phyloP scores from a whole-genome alignment of 106 monocot species.

The Alisma plantagoaquatica region DNA sequence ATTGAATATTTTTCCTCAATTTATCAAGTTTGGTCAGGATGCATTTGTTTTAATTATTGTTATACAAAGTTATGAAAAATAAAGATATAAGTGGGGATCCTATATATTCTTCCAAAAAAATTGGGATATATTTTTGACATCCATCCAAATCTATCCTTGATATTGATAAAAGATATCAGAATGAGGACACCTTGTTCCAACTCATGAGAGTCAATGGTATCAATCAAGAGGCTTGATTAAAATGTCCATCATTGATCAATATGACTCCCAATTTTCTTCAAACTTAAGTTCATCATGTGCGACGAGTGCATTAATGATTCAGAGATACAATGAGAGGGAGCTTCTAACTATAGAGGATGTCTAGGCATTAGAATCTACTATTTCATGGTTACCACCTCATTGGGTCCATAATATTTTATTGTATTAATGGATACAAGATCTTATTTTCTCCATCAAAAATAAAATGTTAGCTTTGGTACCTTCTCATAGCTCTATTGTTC shows the following conservation, averaged over 20 bases:
- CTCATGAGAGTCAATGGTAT: conserved; percentile 17
- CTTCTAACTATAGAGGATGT: conserved; percentile 89
- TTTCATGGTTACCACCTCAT: conserved; percentile 58
- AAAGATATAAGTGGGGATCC: no score
- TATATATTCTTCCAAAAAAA: conserved; percentile 39
- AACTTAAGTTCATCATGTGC: conserved; percentile 78
- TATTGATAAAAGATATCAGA: conserved; percentile 24
- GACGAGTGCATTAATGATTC: conserved; percentile 71
- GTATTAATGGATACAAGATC: conserved; percentile 71
- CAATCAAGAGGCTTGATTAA: conserved; percentile 7
- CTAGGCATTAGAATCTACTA: conserved; percentile 74
- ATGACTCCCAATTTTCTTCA: conserved; percentile 41
- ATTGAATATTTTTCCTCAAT: no score
- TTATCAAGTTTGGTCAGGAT: no score
- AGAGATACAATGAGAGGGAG: conserved; percentile 74
- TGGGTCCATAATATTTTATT: conserved; percentile 64
- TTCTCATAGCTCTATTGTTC: conserved; percentile 24
- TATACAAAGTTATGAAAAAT: no score
- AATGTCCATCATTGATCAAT: conserved; percentile 18
- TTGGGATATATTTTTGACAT: conserved; percentile 27
- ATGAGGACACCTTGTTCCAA: conserved; percentile 21
- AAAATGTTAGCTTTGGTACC: conserved; percentile 91
- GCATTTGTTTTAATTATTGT: no score
- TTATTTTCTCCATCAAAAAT: conserved; percentile 88
- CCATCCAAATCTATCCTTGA: conserved; percentile 26